Evolutionary conservation across 441 rosid genomes (phyloP), one percentile per base, ranked within the genome.

Genomic region (Pelargonium citronellum): DNA sequence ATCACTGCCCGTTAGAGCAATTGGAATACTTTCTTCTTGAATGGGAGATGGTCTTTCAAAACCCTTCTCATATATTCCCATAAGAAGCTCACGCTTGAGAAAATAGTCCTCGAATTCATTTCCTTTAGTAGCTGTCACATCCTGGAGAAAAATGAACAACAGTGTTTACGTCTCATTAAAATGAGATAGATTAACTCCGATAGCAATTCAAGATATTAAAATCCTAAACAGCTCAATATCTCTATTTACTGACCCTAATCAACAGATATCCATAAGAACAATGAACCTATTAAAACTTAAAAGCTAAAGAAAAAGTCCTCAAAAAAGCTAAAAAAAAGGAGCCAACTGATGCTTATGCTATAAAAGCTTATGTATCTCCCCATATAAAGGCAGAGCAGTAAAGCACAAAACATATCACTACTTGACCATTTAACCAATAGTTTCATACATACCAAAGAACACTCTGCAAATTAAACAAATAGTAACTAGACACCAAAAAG

Each of bases 31-130:
- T 84, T 94, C 98, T 86, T 94, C 98, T 66, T 94, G 98, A 71
- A 94, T 94, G n/a, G 98, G 98, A 76, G 98, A 94, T 70, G 98
- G 98, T 66, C 97, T 86, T 80, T 94, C 98, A 83, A 94, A 94
- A 53, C 98, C 98, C 82, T 94, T 94, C 89, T 94, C 98, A 63
- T 90, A 94, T 64, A 94, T 91, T 75, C 95, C 99, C 99, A 94
- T 94, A 58, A 94, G 93, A 71, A 94, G 89, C 73, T 94, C 99
- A 0, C 99, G 85, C 75, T 94, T 94, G 79, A 94, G 80, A 82
- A 94, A 94, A 76, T 94, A 94, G 78, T 94, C 99, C 82, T 94
- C 99, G 70, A 94, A 94, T 75, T 94, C 99, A 72, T 94, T 94
- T 82, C 99, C 97, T 70, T 94, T 94, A 1, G 99, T 94, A 39